Base-by-base conservation (phyloP, 208 protist genomes). In the Borovskyia barvae region DNA sequence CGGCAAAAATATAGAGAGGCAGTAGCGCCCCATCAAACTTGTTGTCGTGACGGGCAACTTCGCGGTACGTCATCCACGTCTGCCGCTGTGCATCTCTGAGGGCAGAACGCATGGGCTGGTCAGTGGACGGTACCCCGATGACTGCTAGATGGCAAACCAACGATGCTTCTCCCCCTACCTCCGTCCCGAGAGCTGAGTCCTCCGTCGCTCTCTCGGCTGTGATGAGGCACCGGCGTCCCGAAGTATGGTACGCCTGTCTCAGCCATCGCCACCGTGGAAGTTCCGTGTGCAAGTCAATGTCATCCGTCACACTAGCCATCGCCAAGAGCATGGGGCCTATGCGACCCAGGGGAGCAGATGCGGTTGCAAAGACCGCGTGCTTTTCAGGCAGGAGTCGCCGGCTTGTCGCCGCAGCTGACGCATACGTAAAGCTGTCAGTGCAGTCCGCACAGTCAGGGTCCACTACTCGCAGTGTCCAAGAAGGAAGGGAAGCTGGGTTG, bases 51-150 rank as follows among this genome's bases (percentile, higher is more conserved):
- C 51, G 67, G 19, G 73, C 71, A 6, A 82, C 75, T 24, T 72
- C 71, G 19, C 35, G 22, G 60, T 69, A 82, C 14, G 49, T 28
- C 63, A 75, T 59, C 64, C 79, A 82, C 48, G 71, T 82, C 17
- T 2, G 15, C 42, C 79, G 74, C 60, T 85, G 79, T 32, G 70
- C 47, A 28, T 56, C 30, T 12, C 74, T 68, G 19, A 71, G 57
- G 1, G 40, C 33, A 19, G 33, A 37, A 9, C 79, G 36, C 19
- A 30, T 60, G 5, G 51, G 46, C 19, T 61, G 54, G 49, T 85
- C 79, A 14, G 69, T 66, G 3, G 75, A 75, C 0, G 71, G 79
- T 36, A 82, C 79, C 14, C 78, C 78, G 15, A 82, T 22, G 54
- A 74, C 79, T 6, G 69, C 55, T 0, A 79, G 42, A 6, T 36